Evolutionary conservation across 306 rosid species (phyloP).

Genomic region (Albizia julibrissin): DNA sequence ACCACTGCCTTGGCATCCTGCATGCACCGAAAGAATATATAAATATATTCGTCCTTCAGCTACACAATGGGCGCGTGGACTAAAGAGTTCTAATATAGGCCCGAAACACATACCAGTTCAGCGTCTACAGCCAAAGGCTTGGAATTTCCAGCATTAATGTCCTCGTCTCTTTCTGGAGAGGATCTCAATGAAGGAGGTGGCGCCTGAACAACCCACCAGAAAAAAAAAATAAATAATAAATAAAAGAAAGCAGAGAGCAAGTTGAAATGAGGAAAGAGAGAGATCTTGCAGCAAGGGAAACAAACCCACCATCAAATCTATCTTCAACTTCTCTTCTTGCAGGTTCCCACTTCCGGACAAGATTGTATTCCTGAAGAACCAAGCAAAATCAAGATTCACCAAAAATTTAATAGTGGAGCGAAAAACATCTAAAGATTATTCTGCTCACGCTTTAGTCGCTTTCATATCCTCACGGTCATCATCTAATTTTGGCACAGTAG

Average conservation of each 20-base stretch:
- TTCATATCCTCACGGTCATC: slow-evolving; percentile 65
- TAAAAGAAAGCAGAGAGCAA: background rate
- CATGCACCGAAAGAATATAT: slow-evolving; percentile 6
- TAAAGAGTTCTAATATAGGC: background rate
- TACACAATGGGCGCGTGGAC: background rate
- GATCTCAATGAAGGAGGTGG: slow-evolving; percentile 75
- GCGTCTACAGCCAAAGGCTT: slow-evolving; percentile 52
- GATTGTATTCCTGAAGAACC: slow-evolving; percentile 53
- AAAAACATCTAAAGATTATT: slow-evolving; percentile 17
- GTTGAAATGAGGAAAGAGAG: background rate
- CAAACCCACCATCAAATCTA: slow-evolving; percentile 91
- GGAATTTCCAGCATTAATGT: slow-evolving; percentile 56
- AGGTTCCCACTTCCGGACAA: slow-evolving; percentile 54
- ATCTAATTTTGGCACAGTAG: slow-evolving; percentile 49
- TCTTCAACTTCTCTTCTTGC: slow-evolving; percentile 80
- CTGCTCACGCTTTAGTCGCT: slow-evolving; percentile 79
- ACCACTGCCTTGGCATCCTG: slow-evolving; percentile 65
- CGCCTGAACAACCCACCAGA: slow-evolving; percentile 63
- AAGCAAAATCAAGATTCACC: slow-evolving; percentile 16
- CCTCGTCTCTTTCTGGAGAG: slow-evolving; percentile 82
- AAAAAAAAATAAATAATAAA: background rate
- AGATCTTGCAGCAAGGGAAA: background rate
- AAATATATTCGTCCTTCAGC: background rate
- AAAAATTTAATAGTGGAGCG: background rate
- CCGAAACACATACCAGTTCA: slow-evolving; percentile 73